Percentiles rank a stretch among this genome's conserved stretches.
phyloP scores from a whole-genome alignment of 495 filamentous ascomycete species.

The Talaromyces thailandensis region DNA sequence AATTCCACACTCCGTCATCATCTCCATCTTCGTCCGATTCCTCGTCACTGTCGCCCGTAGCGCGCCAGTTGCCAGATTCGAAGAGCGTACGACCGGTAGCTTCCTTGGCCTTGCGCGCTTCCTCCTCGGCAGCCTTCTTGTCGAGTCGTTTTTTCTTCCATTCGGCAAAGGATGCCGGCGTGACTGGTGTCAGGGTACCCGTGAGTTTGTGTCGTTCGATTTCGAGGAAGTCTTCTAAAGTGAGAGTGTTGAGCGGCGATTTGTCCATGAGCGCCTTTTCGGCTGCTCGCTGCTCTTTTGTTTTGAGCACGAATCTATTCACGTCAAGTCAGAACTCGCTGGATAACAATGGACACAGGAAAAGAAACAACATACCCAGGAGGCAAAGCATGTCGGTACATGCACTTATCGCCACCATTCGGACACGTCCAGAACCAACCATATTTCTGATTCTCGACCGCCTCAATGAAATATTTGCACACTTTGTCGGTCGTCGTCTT shows the following conservation, averaged over 20 bases:
- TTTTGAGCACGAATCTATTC: slow-evolving; percentile 85
- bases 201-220: slow-evolving; percentile 88
- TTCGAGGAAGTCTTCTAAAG: slow-evolving; percentile 95
- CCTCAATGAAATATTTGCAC: slow-evolving; percentile 98
- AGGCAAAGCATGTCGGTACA: slow-evolving; percentile 93
- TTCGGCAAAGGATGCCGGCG: slow-evolving; percentile 77
- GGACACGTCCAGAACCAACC: slow-evolving; percentile 99
- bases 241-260: slow-evolving; percentile 86
- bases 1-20: slow-evolving; percentile 57
- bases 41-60: slow-evolving; percentile 53
- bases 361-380: slow-evolving; percentile 57
- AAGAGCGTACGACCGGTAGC: slow-evolving; percentile 91
- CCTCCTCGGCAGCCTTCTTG: slow-evolving; percentile 91
- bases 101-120: slow-evolving; percentile 84
- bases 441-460: slow-evolving; percentile 96
- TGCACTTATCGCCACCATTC: slow-evolving; percentile 95
- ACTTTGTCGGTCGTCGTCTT: slow-evolving; percentile 95
- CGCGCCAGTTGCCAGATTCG: slow-evolving; percentile 89
- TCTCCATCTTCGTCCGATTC: slow-evolving; percentile 50
- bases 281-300: slow-evolving; percentile 89
- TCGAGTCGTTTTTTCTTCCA: slow-evolving; percentile 92
- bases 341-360: background rate
- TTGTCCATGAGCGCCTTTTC: slow-evolving; percentile 98
- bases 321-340: background rate
- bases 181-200: slow-evolving; percentile 87